These are phyloP conservation scores for Colletotrichum noveboracense DNA, from an alignment of 2,329 filamentous ascomycete species.

Conservation along the genomic window DNA sequence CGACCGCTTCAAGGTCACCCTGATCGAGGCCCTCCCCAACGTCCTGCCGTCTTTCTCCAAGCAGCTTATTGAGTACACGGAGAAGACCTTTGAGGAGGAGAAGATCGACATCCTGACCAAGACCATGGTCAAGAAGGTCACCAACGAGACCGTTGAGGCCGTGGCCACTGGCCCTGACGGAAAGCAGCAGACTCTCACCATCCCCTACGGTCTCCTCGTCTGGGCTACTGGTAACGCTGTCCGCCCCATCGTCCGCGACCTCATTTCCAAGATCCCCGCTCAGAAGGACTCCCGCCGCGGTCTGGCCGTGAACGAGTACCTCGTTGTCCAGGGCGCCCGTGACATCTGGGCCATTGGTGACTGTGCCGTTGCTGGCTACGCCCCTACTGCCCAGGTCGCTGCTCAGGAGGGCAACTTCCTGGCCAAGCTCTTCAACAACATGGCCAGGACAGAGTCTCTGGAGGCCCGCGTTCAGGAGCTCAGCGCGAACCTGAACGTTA, in stretches of 20 bases:
- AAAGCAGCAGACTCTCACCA: constrained; percentile 78
- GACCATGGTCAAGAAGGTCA: constrained; percentile 98
- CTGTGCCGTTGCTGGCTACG: constrained; percentile 96
- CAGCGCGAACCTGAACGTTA: constrained; percentile 64
- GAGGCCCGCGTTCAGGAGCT: constrained; percentile 78
- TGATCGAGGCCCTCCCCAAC: constrained; percentile 96
- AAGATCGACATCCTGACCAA: constrained; percentile 97
- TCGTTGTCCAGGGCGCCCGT: constrained; percentile 95
- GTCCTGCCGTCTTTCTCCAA: constrained; percentile 98
- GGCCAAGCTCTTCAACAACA: constrained; percentile 96
- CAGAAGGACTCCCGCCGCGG: constrained; percentile 95
- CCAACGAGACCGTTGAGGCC: constrained; percentile 90
- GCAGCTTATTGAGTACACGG: constrained; percentile 98
- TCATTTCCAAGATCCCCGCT: constrained; percentile 90
- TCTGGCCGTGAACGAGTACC: constrained; percentile 96
- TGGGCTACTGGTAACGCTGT: constrained; percentile 98
- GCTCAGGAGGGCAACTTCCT: constrained; percentile 95
- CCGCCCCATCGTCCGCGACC: constrained; percentile 86
- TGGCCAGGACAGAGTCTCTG: constrained; percentile 90
- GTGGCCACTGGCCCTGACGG: constrained; percentile 83
- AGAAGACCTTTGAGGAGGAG: constrained; percentile 98
- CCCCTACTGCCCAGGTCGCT: constrained; percentile 95
- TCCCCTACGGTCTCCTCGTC: constrained; percentile 94
- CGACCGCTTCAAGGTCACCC: constrained; percentile 94
- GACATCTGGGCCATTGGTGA: constrained; percentile 99